These are phyloP conservation scores for Monosporascus sp. DNA, from an alignment of 2,329 filamentous ascomycete species.

Conservation along the genomic window DNA sequence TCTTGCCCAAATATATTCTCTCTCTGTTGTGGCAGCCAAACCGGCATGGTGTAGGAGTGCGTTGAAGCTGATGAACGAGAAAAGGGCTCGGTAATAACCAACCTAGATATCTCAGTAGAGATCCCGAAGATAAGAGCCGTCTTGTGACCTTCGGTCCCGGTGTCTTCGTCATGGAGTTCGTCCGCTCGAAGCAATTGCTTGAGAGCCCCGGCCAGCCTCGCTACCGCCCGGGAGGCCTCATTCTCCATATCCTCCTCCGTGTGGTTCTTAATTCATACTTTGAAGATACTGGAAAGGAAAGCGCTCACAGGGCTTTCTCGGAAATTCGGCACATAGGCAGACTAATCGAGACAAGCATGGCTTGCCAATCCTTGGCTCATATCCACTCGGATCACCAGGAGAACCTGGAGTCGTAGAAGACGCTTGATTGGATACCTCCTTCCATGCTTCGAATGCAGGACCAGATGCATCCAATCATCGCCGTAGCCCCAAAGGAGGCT, in stretches of 20 bases:
- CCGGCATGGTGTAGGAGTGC: too few relatives aligned
- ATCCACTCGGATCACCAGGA: not conserved
- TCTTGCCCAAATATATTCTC: not conserved
- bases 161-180: too few relatives aligned
- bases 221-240: not conserved
- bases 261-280: not conserved
- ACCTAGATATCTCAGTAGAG: too few relatives aligned
- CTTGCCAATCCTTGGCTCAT: not conserved
- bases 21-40: not conserved
- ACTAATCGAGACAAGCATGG: not conserved
- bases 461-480: too few relatives aligned
- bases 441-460: too few relatives aligned
- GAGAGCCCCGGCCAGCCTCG: not conserved
- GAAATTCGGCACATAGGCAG: conserved; percentile 1
- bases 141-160: too few relatives aligned
- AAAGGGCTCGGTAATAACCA: too few relatives aligned
- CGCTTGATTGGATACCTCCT: not conserved
- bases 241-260: not conserved
- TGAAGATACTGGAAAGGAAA: too few relatives aligned
- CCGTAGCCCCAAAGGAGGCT: not conserved
- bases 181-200: too few relatives aligned
- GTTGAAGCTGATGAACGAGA: too few relatives aligned
- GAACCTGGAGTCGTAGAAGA: not conserved
- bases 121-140: too few relatives aligned
- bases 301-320: not conserved